These are phyloP conservation scores for Globisporangium yorkense DNA, from an alignment of 352 stramenopile genomes.

Conservation along the genomic window DNA sequence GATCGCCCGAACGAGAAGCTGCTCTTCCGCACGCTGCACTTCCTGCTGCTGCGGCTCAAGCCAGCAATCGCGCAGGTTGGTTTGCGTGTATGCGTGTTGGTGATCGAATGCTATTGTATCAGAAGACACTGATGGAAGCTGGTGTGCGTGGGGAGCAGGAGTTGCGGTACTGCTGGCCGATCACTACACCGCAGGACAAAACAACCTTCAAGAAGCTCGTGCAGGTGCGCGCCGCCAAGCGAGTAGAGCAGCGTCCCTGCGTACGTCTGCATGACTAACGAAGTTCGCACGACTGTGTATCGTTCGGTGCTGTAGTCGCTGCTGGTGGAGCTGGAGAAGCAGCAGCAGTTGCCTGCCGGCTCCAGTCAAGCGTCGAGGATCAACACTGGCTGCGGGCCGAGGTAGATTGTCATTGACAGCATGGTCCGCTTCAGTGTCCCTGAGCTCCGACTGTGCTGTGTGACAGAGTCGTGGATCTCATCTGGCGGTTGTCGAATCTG, in stretches of 20 bases:
- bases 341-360: constrained; percentile 28
- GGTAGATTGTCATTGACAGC: constrained; percentile 13
- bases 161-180: constrained; percentile 48
- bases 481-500: constrained; percentile 46
- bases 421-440: not conserved
- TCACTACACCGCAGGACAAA: constrained; percentile 53
- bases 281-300: not conserved
- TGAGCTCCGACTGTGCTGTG: not conserved
- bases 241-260: too few species aligned
- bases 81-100: not conserved
- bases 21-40: constrained; percentile 37
- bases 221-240: constrained; percentile 19
- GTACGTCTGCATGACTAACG: not conserved
- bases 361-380: constrained; percentile 50
- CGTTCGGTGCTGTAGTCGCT: constrained; percentile 11
- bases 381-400: constrained; percentile 39
- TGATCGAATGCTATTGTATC: not conserved
- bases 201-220: constrained; percentile 54
- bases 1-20: constrained; percentile 54
- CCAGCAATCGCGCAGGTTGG: constrained; percentile 15
- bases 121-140: not conserved
- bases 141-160: constrained; percentile 16
- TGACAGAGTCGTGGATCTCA: constrained; percentile 39
- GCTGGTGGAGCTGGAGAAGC: constrained; percentile 45
- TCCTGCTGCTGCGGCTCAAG: constrained; percentile 32